A percentile compares a stretch with the other conserved stretches of the same genome.
phyloP scores from a whole-genome alignment of 352 stramenopile genomes.

The Pythium myriotylum region DNA sequence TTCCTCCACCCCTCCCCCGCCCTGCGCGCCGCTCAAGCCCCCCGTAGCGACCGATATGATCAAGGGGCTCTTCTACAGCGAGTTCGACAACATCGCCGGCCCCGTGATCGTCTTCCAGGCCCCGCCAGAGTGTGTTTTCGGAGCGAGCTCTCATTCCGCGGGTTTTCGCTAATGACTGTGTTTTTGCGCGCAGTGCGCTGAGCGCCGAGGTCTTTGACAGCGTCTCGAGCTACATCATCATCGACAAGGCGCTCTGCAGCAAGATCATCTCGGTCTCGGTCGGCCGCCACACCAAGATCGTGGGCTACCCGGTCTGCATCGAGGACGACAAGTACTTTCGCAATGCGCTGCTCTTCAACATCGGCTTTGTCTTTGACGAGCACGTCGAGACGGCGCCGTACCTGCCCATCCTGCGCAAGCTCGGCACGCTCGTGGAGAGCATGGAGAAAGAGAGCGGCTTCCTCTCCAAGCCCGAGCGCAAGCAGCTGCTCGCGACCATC shows the following conservation, averaged over 20 bases:
- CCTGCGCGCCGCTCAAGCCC: no score
- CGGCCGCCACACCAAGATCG: slow-evolving; percentile 80
- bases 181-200: slow-evolving; percentile 76
- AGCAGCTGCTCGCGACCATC: slow-evolving; percentile 64
- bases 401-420: slow-evolving; percentile 83
- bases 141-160: no score
- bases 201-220: slow-evolving; percentile 86
- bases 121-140: slow-evolving; percentile 61
- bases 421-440: slow-evolving; percentile 76
- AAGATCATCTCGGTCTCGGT: slow-evolving; percentile 88
- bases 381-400: slow-evolving; percentile 75
- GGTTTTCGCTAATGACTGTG: no score
- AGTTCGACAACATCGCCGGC: slow-evolving; percentile 92
- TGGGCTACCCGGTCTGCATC: slow-evolving; percentile 87
- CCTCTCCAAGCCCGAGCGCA: slow-evolving; percentile 65
- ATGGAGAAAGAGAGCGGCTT: slow-evolving; percentile 91
- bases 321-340: slow-evolving; percentile 91
- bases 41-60: slow-evolving; percentile 44
- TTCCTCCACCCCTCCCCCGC: no score
- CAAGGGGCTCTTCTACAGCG: slow-evolving; percentile 90
- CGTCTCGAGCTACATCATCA: slow-evolving; percentile 89
- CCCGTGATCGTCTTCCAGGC: slow-evolving; percentile 90
- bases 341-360: slow-evolving; percentile 89
- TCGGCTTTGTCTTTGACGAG: slow-evolving; percentile 89
- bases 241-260: slow-evolving; percentile 85